Conservation (phyloP, 2,329 filamentous ascomycete species). For the Diaporthe velutina region DNA sequence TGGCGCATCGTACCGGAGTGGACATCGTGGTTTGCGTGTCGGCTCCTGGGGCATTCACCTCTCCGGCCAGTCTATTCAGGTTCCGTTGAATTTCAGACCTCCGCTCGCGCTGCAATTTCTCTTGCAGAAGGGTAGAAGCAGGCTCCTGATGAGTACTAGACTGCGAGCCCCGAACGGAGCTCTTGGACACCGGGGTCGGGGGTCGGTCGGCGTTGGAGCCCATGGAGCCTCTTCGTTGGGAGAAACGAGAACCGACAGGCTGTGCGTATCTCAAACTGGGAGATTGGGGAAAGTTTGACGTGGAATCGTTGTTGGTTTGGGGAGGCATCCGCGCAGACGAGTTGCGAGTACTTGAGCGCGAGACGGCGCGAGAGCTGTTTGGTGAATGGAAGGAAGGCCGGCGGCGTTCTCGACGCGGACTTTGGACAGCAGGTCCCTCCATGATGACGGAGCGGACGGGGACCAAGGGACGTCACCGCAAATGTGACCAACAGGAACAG, state of each 20-base stretch:
- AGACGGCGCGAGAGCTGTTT: constrained; percentile 43
- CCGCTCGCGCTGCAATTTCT: constrained; percentile 66
- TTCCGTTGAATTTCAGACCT: constrained; percentile 61
- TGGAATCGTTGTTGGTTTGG: constrained; percentile 57
- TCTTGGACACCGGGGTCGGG: constrained; percentile 56
- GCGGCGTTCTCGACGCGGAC: constrained; percentile 45
- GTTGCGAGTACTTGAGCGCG: constrained; percentile 60
- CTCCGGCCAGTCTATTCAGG: constrained; percentile 52
- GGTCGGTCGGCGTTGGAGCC: constrained; percentile 52
- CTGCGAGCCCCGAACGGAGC: constrained; percentile 54
- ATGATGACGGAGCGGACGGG: constrained; percentile 40
- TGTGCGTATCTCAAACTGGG: constrained; percentile 52
- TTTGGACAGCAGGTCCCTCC: constrained; percentile 43
- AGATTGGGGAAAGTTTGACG: constrained; percentile 54
- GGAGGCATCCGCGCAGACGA: constrained; percentile 56
- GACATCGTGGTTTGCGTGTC: constrained; percentile 54
- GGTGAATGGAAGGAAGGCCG: constrained; percentile 32
- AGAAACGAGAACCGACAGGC: constrained; percentile 46
- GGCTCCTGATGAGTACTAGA: constrained; percentile 50
- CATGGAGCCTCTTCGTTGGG: constrained; percentile 54
- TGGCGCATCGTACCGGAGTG: constrained; percentile 54
- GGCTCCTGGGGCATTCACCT: constrained; percentile 52
- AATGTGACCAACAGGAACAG: constrained; percentile 13
- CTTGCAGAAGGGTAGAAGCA: constrained; percentile 65
- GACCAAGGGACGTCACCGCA: neutral